phyloP scores from a whole-genome alignment of 805 yeast species.

The Wickerhamomyces chambardii region DNA sequence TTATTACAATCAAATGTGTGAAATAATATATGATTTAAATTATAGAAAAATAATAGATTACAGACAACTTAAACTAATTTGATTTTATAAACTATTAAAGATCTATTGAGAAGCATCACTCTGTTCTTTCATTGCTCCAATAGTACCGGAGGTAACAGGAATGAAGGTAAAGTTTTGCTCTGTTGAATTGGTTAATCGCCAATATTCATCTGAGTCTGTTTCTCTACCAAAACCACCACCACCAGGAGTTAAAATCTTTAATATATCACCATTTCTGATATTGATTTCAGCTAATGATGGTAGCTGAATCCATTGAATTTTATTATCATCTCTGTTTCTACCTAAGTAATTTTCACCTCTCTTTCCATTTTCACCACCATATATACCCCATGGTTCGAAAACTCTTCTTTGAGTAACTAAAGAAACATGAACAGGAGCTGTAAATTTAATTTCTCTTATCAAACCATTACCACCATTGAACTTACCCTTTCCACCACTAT shows the following conservation, averaged over 20 bases:
- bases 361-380: constrained; percentile 44
- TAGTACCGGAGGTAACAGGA: constrained; percentile 15
- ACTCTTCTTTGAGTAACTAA: constrained; percentile 44
- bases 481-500: constrained; percentile 40
- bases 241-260: constrained; percentile 31
- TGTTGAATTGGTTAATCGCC: constrained; percentile 11
- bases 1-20: no score
- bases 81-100: no score
- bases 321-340: constrained; percentile 22
- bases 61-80: no score
- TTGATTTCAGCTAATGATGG: constrained; percentile 25
- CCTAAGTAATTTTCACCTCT: constrained; percentile 34
- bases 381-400: constrained; percentile 43
- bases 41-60: no score
- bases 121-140: constrained; percentile 10
- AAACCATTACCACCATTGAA: constrained; percentile 45
- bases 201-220: constrained; percentile 14
- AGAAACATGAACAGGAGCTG: constrained; percentile 29
- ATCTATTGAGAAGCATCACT: constrained; percentile 12
- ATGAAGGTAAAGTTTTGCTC: constrained; percentile 4
- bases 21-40: no score
- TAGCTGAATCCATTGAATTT: constrained; percentile 22
- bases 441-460: constrained; percentile 38
- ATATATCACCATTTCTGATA: constrained; percentile 26
- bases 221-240: constrained; percentile 36